phyloP scores from a whole-genome alignment of 345 rosid species.

The thale cress (Arabidopsis thaliana) region TAIR10.1 NC_003076.8:6365001-6365500 shows the following conservation, averaged over 20 bases:
- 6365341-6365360: constrained; percentile 38
- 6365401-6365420: constrained; percentile 38
- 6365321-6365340: constrained; percentile 23
- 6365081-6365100: constrained; percentile 6
- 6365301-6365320: constrained; percentile 1
- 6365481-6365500: neutral
- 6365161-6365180: neutral
- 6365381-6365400: constrained; percentile 23
- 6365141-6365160: neutral
- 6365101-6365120: neutral
- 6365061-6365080: neutral
- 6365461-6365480: constrained; percentile 29
- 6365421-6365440: constrained; percentile 41
- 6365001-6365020: neutral
- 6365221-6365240: constrained; percentile 19
- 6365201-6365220: constrained; percentile 1
- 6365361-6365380: constrained; percentile 36
- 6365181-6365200: neutral
- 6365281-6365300: constrained; percentile 25
- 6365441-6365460: constrained; percentile 41
- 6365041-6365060: no score
- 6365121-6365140: neutral
- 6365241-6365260: neutral
- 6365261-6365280: constrained; percentile 25
- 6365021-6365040: no score